These are phyloP conservation scores for Cercospora berteroae DNA, from an alignment of 2,329 filamentous ascomycete species.

Conservation along the genomic window DNA sequence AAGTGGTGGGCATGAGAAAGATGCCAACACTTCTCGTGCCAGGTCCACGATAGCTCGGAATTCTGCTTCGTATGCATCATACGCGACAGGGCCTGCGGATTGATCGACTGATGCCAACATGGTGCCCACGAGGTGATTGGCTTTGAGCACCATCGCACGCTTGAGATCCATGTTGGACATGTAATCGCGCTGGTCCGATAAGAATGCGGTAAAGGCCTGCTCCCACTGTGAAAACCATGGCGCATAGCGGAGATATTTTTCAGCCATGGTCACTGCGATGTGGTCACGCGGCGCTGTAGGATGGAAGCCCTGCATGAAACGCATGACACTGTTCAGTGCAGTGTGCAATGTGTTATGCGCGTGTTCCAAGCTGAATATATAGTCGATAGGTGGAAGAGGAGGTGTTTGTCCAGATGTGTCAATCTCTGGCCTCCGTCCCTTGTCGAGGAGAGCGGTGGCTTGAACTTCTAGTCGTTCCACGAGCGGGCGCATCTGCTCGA, in stretches of 20 bases:
- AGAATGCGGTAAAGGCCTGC: slow-evolving; percentile 30
- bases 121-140: slow-evolving; percentile 36
- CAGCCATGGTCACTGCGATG: slow-evolving; percentile 33
- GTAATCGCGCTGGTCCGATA: slow-evolving; percentile 28
- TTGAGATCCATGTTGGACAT: slow-evolving; percentile 36
- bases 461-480: slow-evolving; percentile 37
- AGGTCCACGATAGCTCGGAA: slow-evolving; percentile 38
- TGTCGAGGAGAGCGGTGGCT: slow-evolving; percentile 35
- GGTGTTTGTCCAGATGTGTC: slow-evolving; percentile 30
- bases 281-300: slow-evolving; percentile 33
- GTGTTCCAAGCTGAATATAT: slow-evolving; percentile 35
- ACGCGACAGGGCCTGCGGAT: slow-evolving; percentile 33
- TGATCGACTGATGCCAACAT: slow-evolving; percentile 37
- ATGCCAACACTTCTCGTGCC: slow-evolving; percentile 34
- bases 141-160: slow-evolving; percentile 38
- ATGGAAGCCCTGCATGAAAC: slow-evolving; percentile 36
- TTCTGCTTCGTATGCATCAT: slow-evolving; percentile 35
- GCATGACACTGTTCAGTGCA: slow-evolving; percentile 37
- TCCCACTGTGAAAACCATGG: slow-evolving; percentile 37
- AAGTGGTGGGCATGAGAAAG: slow-evolving; percentile 36
- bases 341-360: slow-evolving; percentile 36
- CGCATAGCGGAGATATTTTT: slow-evolving; percentile 35
- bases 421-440: slow-evolving; percentile 31
- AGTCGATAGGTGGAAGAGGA: slow-evolving; percentile 31
- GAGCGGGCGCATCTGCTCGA: slow-evolving; percentile 36